Evolutionary conservation across 2,329 filamentous ascomycete genomes (phyloP).

Genomic region (Botrytis squamosa): DNA sequence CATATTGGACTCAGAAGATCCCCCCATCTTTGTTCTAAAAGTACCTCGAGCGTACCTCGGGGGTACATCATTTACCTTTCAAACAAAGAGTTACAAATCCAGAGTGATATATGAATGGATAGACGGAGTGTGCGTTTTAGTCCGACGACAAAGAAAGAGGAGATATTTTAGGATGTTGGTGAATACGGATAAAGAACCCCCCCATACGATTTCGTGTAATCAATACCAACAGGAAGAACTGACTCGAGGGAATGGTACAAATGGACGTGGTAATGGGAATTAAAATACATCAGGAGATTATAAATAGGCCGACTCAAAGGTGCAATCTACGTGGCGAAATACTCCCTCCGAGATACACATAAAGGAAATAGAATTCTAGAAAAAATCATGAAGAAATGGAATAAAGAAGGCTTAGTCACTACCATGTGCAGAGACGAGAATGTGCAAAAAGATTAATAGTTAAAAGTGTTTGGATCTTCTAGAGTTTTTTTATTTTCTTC

Average conservation of each 20-base stretch:
- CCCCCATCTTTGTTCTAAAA: background rate
- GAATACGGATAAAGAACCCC: background rate
- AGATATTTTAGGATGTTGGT: background rate
- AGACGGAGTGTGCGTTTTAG: background rate
- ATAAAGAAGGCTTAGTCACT: conserved; percentile 4
- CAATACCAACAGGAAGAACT: background rate
- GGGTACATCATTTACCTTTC: background rate
- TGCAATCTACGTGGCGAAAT: background rate
- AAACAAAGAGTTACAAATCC: background rate
- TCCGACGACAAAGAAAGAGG: background rate
- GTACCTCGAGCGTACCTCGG: background rate
- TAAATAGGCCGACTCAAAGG: background rate
- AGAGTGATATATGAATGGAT: background rate
- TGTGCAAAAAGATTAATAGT: background rate
- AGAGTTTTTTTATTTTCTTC: background rate
- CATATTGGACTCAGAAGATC: background rate
- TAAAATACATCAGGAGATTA: background rate
- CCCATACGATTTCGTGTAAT: background rate
- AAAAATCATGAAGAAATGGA: background rate
- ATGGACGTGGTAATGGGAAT: background rate
- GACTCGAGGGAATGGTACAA: background rate
- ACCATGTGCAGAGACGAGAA: background rate
- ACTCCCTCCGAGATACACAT: background rate
- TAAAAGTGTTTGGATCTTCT: background rate
- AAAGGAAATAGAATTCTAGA: background rate